Base-by-base conservation (phyloP, 345 rosid genomes). In the Lumnitzera racemosa region DNA sequence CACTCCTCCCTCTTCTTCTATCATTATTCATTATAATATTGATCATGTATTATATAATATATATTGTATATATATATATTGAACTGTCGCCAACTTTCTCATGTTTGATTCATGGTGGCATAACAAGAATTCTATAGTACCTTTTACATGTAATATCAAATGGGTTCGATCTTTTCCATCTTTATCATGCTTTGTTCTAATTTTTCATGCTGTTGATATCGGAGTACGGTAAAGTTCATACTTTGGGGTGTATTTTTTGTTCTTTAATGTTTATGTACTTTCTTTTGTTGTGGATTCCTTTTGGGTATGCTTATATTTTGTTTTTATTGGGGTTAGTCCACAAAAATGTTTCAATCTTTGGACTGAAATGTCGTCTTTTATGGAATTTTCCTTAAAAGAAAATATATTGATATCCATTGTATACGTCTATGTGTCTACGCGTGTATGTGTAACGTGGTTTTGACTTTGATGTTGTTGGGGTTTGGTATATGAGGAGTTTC, bases 311-410 rank as follows among this genome's bases (percentile, higher is more conserved):
- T 36, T 36, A 36, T 36, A 13, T 16, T 46, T 46, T 1, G 53
- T 25, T 61, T 49, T 29, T 13, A 41, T 24, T 64, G 49, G 59
- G 27, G 58, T 56, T 56, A 54, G 55, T 55, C 53, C 52, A 64
- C 56, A 49, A 56, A 17, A 47, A 53, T 4, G 10, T 4, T 36
- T 36, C 11, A 7, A 36, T 36, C 10, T 36, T 36, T 36, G 43
- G 43, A 36, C 43, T 36, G 43, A 36, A 1, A 36, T 36, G 10
- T 36, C 7, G 43, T 36, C 43, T 9, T 36, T 7, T 36, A 20
- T 36, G 11, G 9, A 36, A 5, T 36, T 36, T 36, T 36, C 9
- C 43, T 36, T 36, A 5, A 36, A 20, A 4, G 43, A 36, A 36
- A 36, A 7, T 36, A 36, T 36, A 4, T 36, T 7, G 43, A 7